phyloP scores from a whole-genome alignment of 1,284 basidiomycete species.

The Cryptococcus amylolentus region DNA sequence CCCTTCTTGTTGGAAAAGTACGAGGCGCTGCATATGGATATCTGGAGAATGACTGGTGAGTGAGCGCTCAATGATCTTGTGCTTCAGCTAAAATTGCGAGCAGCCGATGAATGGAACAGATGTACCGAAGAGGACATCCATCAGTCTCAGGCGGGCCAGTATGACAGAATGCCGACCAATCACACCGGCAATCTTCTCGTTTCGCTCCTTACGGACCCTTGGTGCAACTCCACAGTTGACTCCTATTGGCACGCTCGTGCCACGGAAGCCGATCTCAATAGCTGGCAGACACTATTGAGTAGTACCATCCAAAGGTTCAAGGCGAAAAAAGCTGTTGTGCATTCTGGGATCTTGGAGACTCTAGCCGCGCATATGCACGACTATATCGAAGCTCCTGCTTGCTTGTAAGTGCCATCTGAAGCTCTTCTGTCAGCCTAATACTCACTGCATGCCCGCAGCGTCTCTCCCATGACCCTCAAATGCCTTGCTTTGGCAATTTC shows the following conservation, averaged over 20 bases:
- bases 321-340: conserved; percentile 36
- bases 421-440: too few relatives aligned
- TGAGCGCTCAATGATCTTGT: not conserved
- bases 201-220: conserved; percentile 38
- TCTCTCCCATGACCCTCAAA: conserved; percentile 34
- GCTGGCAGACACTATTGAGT: conserved; percentile 34
- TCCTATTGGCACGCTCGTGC: conserved; percentile 37
- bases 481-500: conserved; percentile 32
- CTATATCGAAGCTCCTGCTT: conserved; percentile 13
- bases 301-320: conserved; percentile 36
- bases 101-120: conserved; percentile 32
- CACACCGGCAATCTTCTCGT: conserved; percentile 42
- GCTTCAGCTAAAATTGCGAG: not conserved
- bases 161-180: conserved; percentile 14
- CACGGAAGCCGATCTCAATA: conserved; percentile 20
- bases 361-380: conserved; percentile 39
- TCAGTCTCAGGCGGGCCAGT: not conserved
- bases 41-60: conserved; percentile 39
- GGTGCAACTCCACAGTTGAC: conserved; percentile 24
- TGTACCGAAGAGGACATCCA: conserved; percentile 23
- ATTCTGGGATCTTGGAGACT: conserved; percentile 42
- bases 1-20: conserved; percentile 35
- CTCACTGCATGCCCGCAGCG: conserved; percentile 7
- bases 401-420: too few relatives aligned
- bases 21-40: conserved; percentile 32